Percentiles rank a stretch among this genome's conserved stretches.
phyloP scores from a whole-genome alignment of 1,284 basidiomycete genomes.

The Melanopsichium pennsylvanicum region DNA sequence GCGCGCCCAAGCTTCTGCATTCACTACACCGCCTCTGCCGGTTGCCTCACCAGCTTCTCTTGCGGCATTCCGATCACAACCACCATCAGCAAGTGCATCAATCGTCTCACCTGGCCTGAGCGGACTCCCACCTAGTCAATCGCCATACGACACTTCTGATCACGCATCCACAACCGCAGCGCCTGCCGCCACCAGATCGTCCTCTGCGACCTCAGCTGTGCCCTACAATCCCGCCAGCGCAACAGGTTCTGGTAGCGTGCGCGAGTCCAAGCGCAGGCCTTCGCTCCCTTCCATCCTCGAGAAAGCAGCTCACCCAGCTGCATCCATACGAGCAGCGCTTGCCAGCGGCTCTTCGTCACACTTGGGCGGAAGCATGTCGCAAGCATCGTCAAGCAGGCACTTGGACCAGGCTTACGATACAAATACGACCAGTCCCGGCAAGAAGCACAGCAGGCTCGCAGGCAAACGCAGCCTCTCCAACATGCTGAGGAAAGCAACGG shows the following conservation, averaged over 20 bases:
- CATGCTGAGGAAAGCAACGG: constrained; percentile 50
- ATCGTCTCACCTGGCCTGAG: not conserved
- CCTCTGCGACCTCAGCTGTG: constrained; percentile 8
- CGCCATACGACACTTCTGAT: not conserved
- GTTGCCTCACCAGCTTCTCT: constrained; percentile 24
- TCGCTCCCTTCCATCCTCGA: constrained; percentile 57
- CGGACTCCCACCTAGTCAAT: not conserved
- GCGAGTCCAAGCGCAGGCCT: constrained; percentile 45
- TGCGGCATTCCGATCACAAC: constrained; percentile 4
- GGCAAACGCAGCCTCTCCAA: constrained; percentile 52
- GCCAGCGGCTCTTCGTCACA: constrained; percentile 20
- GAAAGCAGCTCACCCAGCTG: constrained; percentile 57
- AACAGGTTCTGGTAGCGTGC: constrained; percentile 4
- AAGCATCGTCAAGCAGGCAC: constrained; percentile 13
- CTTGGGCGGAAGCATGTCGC: constrained; percentile 9
- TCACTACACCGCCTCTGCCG: constrained; percentile 6
- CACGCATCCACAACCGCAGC: not conserved
- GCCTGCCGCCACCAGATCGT: constrained; percentile 1
- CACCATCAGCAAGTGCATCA: not conserved
- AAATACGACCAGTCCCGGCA: constrained; percentile 22
- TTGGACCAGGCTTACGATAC: constrained; percentile 20
- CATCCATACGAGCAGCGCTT: constrained; percentile 53
- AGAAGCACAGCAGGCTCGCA: constrained; percentile 25
- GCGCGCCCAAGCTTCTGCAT: constrained; percentile 4
- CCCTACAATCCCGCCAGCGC: not conserved